phyloP scores from a whole-genome alignment of 495 filamentous ascomycete genomes.

The Daldinia childiae region DNA sequence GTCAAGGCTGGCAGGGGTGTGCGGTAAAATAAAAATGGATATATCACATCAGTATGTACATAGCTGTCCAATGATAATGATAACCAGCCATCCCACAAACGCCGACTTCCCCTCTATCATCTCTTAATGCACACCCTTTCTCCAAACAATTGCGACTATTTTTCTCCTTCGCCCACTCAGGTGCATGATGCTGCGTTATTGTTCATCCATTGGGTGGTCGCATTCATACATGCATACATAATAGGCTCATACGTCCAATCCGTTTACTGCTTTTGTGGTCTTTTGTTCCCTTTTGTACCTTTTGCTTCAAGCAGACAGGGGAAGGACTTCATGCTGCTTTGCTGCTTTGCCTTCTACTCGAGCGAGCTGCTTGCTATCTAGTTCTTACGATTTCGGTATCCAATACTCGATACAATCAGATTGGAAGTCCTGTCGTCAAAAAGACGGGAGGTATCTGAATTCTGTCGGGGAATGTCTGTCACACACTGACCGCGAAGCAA shows the following conservation, averaged over 20 bases:
- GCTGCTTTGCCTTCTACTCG: constrained; percentile 14
- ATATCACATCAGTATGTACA: constrained; percentile 41
- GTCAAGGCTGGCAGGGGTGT: constrained; percentile 34
- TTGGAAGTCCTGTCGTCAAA: constrained; percentile 8
- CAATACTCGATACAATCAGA: constrained; percentile 2
- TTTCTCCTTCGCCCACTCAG: constrained; percentile 18
- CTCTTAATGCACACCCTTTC: constrained; percentile 18
- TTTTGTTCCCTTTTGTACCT: constrained; percentile 34
- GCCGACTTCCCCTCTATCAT: constrained; percentile 22
- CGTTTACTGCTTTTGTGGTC: constrained; percentile 16
- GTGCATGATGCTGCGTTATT: constrained; percentile 31
- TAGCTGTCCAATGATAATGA: constrained; percentile 53
- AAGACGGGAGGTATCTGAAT: constrained; percentile 17
- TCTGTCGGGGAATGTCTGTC: constrained; percentile 25
- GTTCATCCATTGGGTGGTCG: constrained; percentile 30
- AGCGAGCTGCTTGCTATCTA: no score
- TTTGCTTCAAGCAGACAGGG: constrained; percentile 27
- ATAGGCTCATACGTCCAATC: constrained; percentile 33
- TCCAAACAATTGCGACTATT: constrained; percentile 4
- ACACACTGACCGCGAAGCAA: constrained; percentile 34
- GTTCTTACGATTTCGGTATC: no score
- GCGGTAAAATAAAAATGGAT: constrained; percentile 36
- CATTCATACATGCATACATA: constrained; percentile 35
- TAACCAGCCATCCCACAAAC: constrained; percentile 57
- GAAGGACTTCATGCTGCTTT: constrained; percentile 26